Conservation (phyloP, 2,329 filamentous ascomycete species). For the Exophiala mesophila region DNA sequence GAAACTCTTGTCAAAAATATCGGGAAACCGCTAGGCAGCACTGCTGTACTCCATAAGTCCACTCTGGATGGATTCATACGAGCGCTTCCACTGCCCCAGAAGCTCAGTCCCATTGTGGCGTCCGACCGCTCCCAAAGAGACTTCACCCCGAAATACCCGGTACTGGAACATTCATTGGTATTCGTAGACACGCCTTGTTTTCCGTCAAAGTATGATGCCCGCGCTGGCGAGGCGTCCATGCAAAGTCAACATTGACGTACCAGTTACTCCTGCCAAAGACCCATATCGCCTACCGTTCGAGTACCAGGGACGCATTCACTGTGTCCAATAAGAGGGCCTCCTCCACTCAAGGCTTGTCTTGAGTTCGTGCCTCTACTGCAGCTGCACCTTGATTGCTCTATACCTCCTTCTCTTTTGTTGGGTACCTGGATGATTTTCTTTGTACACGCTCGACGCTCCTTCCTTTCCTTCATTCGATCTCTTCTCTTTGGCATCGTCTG, state of each 20-base stretch:
- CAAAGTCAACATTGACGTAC: constrained; percentile 17
- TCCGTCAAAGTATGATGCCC: constrained; percentile 12
- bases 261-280: constrained; percentile 13
- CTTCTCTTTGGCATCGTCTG: constrained; percentile 15
- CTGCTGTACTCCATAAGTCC: background rate
- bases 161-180: background rate
- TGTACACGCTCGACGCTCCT: constrained; percentile 17
- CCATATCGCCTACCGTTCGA: background rate
- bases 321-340: constrained; percentile 17
- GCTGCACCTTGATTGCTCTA: constrained; percentile 22
- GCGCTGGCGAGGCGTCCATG: constrained; percentile 17
- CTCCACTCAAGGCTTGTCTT: constrained; percentile 15
- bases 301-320: constrained; percentile 7
- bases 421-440: constrained; percentile 8
- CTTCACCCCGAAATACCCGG: constrained; percentile 11
- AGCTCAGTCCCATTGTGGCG: constrained; percentile 23
- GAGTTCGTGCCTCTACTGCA: constrained; percentile 20
- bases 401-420: constrained; percentile 8
- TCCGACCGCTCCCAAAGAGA: constrained; percentile 15
- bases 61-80: background rate
- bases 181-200: constrained; percentile 13
- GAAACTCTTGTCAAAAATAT: constrained; percentile 1
- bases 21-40: background rate
- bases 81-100: constrained; percentile 4
- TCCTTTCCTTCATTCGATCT: constrained; percentile 18